Evolutionary conservation across 352 stramenopile species (phyloP).

Genomic region (Pythium oligandrum): DNA sequence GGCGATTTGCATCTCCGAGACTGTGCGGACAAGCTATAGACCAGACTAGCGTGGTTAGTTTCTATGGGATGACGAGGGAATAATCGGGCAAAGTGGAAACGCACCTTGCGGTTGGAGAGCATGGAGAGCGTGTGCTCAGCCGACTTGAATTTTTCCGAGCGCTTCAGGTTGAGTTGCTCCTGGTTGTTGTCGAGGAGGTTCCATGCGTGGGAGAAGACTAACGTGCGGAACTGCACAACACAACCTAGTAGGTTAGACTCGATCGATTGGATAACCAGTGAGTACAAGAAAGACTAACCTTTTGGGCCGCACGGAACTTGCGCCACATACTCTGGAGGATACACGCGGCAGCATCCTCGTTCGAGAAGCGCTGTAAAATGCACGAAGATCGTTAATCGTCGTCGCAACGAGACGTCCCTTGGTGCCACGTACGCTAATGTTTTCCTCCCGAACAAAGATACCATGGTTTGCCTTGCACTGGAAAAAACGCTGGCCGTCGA

Average conservation of each 20-base stretch:
- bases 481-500: constrained; percentile 78
- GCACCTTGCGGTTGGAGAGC: constrained; percentile 67
- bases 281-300: constrained; percentile 25
- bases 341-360: constrained; percentile 66
- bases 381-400: constrained; percentile 1
- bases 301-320: constrained; percentile 61
- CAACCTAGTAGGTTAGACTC: too few relatives aligned
- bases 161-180: constrained; percentile 86
- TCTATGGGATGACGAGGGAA: constrained; percentile 2
- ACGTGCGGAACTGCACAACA: constrained; percentile 55
- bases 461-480: constrained; percentile 76
- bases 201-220: constrained; percentile 82
- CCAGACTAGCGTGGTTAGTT: constrained; percentile 3
- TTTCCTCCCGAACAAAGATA: constrained; percentile 81
- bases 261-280: too few relatives aligned
- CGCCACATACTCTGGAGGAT: constrained; percentile 76
- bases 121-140: constrained; percentile 76
- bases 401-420: neutral
- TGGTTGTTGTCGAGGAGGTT: constrained; percentile 90
- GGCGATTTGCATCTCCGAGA: constrained; percentile 51
- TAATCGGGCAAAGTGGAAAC: neutral
- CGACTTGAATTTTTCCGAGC: constrained; percentile 80
- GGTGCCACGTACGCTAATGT: constrained; percentile 41
- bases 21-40: constrained; percentile 37
- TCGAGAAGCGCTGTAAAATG: constrained; percentile 59